A percentile compares a stretch with the other conserved stretches of the same genome.
Evolutionary conservation across 75 land plant species (phyloP).

Genomic region (Picea glauca): DNA sequence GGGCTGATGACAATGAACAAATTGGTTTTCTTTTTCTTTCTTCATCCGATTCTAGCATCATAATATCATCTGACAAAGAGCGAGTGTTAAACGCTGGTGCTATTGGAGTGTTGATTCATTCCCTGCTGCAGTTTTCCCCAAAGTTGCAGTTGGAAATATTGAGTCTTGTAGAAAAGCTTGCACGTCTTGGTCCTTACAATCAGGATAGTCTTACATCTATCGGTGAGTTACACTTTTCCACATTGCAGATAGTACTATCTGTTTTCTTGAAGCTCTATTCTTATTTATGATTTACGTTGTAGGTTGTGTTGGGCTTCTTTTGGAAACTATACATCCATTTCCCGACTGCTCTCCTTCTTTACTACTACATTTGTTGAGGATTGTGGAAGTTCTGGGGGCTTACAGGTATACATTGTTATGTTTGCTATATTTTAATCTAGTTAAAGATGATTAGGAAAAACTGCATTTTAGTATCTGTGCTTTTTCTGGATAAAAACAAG

Average conservation of each 20-base stretch:
- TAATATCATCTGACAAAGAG: constrained; percentile 28
- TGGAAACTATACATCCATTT: constrained; percentile 76
- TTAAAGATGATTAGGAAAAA: background rate
- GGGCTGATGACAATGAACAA: constrained; percentile 23
- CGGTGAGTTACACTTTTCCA: constrained; percentile 35
- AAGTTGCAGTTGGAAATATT: constrained; percentile 86
- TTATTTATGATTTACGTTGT: constrained; percentile 2
- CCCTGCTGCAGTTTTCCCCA: constrained; percentile 69
- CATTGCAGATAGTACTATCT: background rate
- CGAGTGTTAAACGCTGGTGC: constrained; percentile 80
- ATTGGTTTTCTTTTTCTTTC: constrained; percentile 20
- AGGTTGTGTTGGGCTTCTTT: constrained; percentile 91
- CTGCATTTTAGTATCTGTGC: background rate
- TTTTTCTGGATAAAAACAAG: background rate
- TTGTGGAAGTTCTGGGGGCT: constrained; percentile 90
- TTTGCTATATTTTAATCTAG: constrained; percentile 1
- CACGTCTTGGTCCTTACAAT: constrained; percentile 67
- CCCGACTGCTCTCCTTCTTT: constrained; percentile 62
- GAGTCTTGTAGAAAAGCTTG: constrained; percentile 64
- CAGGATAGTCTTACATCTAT: constrained; percentile 89
- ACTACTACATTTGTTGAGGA: constrained; percentile 53
- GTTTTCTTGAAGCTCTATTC: constrained; percentile 1
- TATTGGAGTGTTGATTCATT: constrained; percentile 61
- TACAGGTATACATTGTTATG: constrained; percentile 59
- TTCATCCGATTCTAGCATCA: constrained; percentile 21